These are phyloP conservation scores for Daedaleopsis nitida DNA, from an alignment of 768 basidiomycete genomes.

Conservation along the genomic window DNA sequence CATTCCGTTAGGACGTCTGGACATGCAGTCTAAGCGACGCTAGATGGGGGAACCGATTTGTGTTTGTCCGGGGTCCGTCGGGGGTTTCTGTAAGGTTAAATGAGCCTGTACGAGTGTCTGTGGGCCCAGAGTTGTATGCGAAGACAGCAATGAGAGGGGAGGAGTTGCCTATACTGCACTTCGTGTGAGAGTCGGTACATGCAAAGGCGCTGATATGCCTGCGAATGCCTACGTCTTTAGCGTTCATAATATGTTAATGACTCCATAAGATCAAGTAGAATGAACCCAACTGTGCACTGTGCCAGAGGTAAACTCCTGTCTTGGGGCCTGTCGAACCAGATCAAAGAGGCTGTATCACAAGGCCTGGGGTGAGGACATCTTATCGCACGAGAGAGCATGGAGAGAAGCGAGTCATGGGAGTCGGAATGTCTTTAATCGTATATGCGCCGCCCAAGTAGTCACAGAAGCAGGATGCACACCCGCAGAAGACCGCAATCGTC, in stretches of 20 bases:
- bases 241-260: neutral
- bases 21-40: neutral
- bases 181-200: constrained; percentile 6
- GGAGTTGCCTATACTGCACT: neutral
- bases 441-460: too few species aligned
- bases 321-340: neutral
- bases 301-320: neutral
- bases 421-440: too few species aligned
- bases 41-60: too few species aligned
- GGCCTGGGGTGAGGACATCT: neutral
- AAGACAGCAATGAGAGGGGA: neutral
- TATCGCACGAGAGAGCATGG: neutral
- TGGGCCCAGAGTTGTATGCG: neutral
- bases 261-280: neutral
- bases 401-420: neutral
- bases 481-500: too few species aligned
- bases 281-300: neutral
- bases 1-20: neutral
- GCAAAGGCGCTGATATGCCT: neutral
- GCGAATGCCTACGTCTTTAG: neutral
- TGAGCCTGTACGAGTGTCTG: neutral
- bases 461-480: too few species aligned
- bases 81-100: neutral
- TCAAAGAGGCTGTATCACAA: neutral
- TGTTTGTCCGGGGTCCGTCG: neutral